These are phyloP conservation scores for Trichoderma parareesei DNA, from an alignment of 495 filamentous ascomycete species.

Conservation along the genomic window DNA sequence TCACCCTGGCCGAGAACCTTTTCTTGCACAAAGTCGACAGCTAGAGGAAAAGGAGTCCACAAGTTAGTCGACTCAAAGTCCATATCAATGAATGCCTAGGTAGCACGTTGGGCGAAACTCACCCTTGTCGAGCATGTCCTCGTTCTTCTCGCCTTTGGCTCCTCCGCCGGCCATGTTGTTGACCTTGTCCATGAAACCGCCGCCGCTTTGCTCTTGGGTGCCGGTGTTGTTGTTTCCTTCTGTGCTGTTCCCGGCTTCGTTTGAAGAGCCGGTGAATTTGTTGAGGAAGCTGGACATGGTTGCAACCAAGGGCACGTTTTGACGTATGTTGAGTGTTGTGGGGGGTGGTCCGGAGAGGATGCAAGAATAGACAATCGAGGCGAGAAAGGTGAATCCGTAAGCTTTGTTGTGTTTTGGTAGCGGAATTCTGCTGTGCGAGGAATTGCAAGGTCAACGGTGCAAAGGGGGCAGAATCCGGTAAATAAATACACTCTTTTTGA, in stretches of 20 bases:
- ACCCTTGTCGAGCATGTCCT: conserved; percentile 59
- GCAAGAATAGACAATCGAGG: no score
- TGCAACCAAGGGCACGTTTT: no score
- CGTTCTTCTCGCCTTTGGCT: conserved; percentile 58
- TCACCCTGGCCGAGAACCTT: conserved; percentile 53
- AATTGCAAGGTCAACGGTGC: no score
- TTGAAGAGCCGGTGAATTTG: conserved; percentile 9
- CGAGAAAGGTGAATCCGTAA: no score
- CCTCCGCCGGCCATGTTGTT: conserved; percentile 58
- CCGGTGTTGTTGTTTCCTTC: background rate
- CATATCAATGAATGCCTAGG: no score
- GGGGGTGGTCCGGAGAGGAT: no score
- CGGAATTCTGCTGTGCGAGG: no score
- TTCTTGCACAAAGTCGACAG: conserved; percentile 60
- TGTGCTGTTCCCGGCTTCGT: background rate
- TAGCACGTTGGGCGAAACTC: conserved; percentile 16
- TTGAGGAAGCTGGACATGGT: conserved; percentile 9
- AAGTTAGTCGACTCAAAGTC: background rate
- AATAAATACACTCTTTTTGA: background rate
- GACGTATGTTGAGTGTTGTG: no score
- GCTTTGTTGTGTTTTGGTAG: no score
- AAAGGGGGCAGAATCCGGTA: no score
- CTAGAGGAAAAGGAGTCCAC: conserved; percentile 25
- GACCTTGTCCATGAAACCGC: conserved; percentile 49
- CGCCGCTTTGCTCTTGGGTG: conserved; percentile 15